Evolutionary conservation across 805 yeast genomes (phyloP).

Genomic region (Monosporozyma siamensis): DNA sequence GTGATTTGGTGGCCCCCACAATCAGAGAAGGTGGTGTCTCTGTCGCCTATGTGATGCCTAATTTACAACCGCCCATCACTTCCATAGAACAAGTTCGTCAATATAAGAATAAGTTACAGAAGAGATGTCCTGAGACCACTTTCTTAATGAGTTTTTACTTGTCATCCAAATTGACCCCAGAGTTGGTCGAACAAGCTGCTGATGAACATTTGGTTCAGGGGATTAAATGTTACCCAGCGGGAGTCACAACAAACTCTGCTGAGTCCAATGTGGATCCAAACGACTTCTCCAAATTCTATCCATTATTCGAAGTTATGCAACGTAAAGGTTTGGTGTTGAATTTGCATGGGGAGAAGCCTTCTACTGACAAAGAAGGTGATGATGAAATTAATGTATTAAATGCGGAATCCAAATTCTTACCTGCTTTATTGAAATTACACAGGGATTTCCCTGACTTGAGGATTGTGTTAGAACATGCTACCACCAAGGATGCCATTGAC

Average conservation of each 20-base stretch:
- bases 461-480: constrained; percentile 89
- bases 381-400: constrained; percentile 80
- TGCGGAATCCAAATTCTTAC: constrained; percentile 88
- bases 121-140: constrained; percentile 69
- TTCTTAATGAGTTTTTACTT: constrained; percentile 88
- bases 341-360: constrained; percentile 93
- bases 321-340: constrained; percentile 68
- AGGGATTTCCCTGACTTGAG: constrained; percentile 74
- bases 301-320: constrained; percentile 84
- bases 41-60: constrained; percentile 93
- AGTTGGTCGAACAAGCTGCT: constrained; percentile 73
- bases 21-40: constrained; percentile 85
- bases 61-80: constrained; percentile 84
- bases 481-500: constrained; percentile 80
- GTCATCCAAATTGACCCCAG: constrained; percentile 73
- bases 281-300: constrained; percentile 81
- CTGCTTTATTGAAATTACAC: constrained; percentile 75
- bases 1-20: constrained; percentile 84
- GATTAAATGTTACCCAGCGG: constrained; percentile 96
- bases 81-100: constrained; percentile 60
- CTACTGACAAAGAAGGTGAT: constrained; percentile 38
- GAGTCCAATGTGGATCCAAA: constrained; percentile 83
- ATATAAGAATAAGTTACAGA: constrained; percentile 56
- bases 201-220: constrained; percentile 62
- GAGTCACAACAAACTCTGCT: constrained; percentile 93